phyloP scores from a whole-genome alignment of 75 land plant species.

The Pinus tabuliformis region DNA sequence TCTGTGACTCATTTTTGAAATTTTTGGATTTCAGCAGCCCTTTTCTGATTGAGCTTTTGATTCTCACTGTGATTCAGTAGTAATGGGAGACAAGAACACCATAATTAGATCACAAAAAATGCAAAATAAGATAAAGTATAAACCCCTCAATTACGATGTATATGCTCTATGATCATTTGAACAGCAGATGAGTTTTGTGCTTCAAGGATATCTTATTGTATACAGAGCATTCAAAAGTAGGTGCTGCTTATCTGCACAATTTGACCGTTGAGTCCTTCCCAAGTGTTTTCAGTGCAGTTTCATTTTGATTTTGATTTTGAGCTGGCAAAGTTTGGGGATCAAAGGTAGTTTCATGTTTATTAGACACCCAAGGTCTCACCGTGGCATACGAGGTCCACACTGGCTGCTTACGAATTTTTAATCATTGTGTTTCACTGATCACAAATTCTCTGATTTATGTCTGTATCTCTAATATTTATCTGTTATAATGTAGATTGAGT shows the following conservation, averaged over 20 bases:
- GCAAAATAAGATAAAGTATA: conserved; percentile 21
- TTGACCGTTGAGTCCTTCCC: too few relatives aligned
- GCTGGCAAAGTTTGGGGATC: too few relatives aligned
- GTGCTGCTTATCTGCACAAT: conserved; percentile 14
- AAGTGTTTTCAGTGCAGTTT: too few relatives aligned
- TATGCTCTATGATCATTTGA: conserved; percentile 50
- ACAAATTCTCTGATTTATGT: too few relatives aligned
- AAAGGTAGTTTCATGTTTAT: too few relatives aligned
- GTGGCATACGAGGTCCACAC: too few relatives aligned
- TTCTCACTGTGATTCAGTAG: not conserved
- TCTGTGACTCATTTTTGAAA: not conserved
- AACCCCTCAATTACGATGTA: conserved; percentile 49
- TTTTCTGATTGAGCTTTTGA: not conserved
- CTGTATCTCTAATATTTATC: too few relatives aligned
- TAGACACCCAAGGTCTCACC: too few relatives aligned
- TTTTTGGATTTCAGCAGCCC: not conserved
- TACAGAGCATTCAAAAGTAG: conserved; percentile 43
- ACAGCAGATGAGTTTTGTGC: conserved; percentile 48
- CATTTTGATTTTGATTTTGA: too few relatives aligned
- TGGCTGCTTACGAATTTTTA: too few relatives aligned
- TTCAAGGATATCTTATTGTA: conserved; percentile 32
- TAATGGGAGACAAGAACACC: not conserved
- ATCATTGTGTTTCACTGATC: too few relatives aligned
- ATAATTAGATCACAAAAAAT: not conserved
- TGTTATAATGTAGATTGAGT: too few relatives aligned